These are phyloP conservation scores for Lasiosphaeria hispida DNA, from an alignment of 495 filamentous ascomycete genomes.

Conservation along the genomic window DNA sequence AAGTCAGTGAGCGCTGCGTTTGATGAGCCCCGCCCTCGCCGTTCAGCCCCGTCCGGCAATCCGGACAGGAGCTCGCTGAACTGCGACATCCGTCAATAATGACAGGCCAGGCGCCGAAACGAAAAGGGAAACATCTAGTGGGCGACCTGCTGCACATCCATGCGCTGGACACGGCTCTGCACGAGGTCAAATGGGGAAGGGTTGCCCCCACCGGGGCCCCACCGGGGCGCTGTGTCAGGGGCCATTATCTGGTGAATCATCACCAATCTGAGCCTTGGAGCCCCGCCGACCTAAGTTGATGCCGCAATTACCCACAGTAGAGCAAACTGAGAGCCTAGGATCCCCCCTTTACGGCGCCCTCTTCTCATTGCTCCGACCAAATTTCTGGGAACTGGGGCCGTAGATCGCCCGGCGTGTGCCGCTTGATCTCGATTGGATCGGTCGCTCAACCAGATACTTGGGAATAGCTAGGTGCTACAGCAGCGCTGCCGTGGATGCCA, in stretches of 20 bases:
- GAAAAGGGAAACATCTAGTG: too few species aligned
- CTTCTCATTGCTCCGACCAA: constrained; percentile 27
- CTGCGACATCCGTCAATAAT: too few species aligned
- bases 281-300: background rate
- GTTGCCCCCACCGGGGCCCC: background rate
- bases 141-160: background rate
- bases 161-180: background rate
- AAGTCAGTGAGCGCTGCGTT: too few species aligned
- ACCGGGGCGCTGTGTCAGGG: background rate
- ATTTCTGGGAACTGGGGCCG: constrained; percentile 21
- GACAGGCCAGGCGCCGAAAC: too few species aligned
- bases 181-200: background rate
- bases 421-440: constrained; percentile 33
- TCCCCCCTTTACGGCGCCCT: background rate
- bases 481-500: background rate
- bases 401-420: constrained; percentile 22
- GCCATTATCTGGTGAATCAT: background rate
- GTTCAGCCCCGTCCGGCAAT: too few species aligned
- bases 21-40: too few species aligned
- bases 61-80: too few species aligned
- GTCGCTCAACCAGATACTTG: constrained; percentile 23
- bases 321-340: background rate
- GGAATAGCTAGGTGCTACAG: constrained; percentile 18
- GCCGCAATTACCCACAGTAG: background rate
- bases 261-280: too few species aligned